These are phyloP conservation scores for Grigorovia humatica DNA, from an alignment of 805 yeast species.

Conservation along the genomic window DNA sequence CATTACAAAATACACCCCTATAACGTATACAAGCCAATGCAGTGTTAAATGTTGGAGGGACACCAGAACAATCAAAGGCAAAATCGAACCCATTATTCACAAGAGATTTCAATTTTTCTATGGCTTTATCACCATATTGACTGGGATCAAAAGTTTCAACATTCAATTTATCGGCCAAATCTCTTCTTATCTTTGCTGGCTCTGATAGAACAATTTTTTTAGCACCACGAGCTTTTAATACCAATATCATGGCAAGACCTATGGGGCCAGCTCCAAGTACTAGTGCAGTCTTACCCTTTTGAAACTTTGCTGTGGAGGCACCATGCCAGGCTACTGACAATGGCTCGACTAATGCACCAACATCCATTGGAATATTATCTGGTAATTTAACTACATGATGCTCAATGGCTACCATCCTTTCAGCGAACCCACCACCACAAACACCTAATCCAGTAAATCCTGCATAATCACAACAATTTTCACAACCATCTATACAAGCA, in stretches of 20 bases:
- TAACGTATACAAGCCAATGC: constrained; percentile 40
- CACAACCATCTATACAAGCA: constrained; percentile 39
- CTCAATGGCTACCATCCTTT: constrained; percentile 35
- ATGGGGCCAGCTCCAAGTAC: constrained; percentile 57
- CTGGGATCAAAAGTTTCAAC: constrained; percentile 44
- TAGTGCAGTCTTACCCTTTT: constrained; percentile 37
- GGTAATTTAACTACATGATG: constrained; percentile 34
- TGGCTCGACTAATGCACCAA: constrained; percentile 50
- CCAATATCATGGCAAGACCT: constrained; percentile 49
- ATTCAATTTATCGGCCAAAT: constrained; percentile 38
- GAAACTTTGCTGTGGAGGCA: constrained; percentile 36
- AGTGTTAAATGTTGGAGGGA: constrained; percentile 40
- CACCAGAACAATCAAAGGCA: constrained; percentile 46
- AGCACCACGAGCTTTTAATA: constrained; percentile 41
- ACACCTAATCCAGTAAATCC: constrained; percentile 49
- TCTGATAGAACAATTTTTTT: constrained; percentile 42
- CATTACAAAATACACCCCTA: constrained; percentile 50
- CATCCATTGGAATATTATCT: constrained; percentile 36
- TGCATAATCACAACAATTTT: constrained; percentile 42
- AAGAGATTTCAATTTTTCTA: constrained; percentile 31
- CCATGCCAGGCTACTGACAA: constrained; percentile 52
- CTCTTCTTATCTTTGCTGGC: constrained; percentile 39
- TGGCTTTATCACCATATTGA: constrained; percentile 27
- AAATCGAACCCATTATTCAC: constrained; percentile 40
- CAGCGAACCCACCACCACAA: constrained; percentile 46